Evolutionary conservation across 2,329 filamentous ascomycete species (phyloP).

Genomic region (Xylariaceae sp.): DNA sequence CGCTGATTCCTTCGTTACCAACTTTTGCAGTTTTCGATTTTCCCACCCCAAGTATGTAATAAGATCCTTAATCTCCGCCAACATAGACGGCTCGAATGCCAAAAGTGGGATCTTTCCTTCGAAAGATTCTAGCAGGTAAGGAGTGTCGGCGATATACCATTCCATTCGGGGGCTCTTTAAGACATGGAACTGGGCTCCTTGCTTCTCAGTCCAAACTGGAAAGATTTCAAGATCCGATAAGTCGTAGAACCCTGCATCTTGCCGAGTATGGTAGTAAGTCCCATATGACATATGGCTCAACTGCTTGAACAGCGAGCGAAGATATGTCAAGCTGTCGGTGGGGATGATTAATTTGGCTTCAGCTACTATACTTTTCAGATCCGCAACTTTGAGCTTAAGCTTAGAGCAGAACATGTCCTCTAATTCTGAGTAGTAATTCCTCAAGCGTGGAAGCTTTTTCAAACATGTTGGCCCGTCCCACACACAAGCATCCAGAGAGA

Average conservation of each 20-base stretch:
- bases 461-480: conserved; percentile 1
- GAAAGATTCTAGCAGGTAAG: too few species aligned
- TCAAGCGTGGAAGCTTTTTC: background rate
- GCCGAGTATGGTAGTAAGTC: background rate
- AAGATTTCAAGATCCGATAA: background rate
- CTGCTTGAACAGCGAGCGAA: background rate
- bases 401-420: too few species aligned
- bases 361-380: too few species aligned
- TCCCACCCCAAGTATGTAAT: too few species aligned
- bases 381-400: too few species aligned
- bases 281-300: background rate
- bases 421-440: background rate
- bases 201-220: background rate
- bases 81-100: too few species aligned
- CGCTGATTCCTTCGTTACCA: too few species aligned
- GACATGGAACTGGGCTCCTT: background rate
- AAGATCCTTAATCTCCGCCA: too few species aligned
- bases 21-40: too few species aligned
- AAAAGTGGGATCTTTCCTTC: too few species aligned
- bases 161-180: background rate
- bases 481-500: background rate
- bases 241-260: conserved; percentile 1
- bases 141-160: too few species aligned
- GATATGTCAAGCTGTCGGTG: background rate
- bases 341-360: too few species aligned